These are phyloP conservation scores for Tetrahymena elliotti DNA, from an alignment of 73 alveolate species.

Conservation along the genomic window DNA sequence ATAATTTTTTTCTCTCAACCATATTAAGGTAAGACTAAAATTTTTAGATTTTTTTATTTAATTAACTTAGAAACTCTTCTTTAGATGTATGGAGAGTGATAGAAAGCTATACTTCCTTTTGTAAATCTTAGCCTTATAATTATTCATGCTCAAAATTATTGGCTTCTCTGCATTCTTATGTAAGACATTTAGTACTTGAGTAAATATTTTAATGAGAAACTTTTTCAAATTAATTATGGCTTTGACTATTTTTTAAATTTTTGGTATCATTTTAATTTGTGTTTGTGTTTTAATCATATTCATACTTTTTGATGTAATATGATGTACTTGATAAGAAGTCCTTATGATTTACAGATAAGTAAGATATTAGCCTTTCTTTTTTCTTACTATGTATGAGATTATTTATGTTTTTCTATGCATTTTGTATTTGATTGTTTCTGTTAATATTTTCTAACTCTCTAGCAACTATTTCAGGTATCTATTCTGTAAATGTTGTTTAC, in stretches of 20 bases:
- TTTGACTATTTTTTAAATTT: not conserved
- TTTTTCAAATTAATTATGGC: not conserved
- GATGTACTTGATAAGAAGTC: not conserved
- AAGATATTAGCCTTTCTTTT: not conserved
- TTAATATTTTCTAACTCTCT: not conserved
- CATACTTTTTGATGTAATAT: not conserved
- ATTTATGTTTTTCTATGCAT: not conserved
- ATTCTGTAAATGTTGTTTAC: not conserved
- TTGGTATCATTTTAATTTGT: not conserved
- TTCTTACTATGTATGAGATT: not conserved
- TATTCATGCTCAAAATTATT: not conserved
- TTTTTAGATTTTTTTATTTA: not conserved
- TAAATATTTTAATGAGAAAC: not conserved
- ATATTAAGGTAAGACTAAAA: not conserved
- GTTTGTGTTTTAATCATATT: not conserved
- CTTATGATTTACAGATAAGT: not conserved
- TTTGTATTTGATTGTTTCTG: not conserved
- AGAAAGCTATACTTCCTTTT: not conserved
- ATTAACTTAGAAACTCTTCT: not conserved
- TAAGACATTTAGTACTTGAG: not conserved
- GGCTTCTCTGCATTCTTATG: not conserved
- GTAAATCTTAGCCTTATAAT: not conserved
- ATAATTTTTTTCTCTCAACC: not conserved
- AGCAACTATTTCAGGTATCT: not conserved
- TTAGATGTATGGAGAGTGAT: not conserved